Evolutionary conservation across 345 rosid species (phyloP), one percentile per base, ranked within the genome.

Genomic region (Eucalyptus sp.): DNA sequence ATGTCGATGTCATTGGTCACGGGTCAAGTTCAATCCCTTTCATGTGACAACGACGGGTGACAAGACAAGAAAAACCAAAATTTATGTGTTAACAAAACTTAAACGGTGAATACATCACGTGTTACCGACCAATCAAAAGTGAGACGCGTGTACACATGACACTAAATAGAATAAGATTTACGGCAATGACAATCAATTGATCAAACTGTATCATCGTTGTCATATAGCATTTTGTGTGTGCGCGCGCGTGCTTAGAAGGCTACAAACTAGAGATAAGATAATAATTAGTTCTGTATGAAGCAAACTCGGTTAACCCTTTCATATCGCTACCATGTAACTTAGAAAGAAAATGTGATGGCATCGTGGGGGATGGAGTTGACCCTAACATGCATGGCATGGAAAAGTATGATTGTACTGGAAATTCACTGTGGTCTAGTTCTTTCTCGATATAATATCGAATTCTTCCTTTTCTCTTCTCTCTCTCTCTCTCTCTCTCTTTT

Each of bases 71-170:
- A 29, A 62, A 29, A 13, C 0, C 29, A 24, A 24, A 56, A 29
- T 62, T 62, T 3, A 29, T 29, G 71, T 29, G 1, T 13, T 13
- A 10, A 62, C 17, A 27, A n/a, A 11, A 62, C 4, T 62, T 62
- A 62, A 13, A 29, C 13, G 8, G 2, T 8, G 1, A n/a, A 62
- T 0, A 12, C 8, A 27, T 27, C 0, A 12, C 4, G 1, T 27
- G 0, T 13, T 1, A 29, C 4, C 7, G 3, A 13, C 5, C 33
- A 29, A 62, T 62, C 71, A 2, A 56, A 56, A 56, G 3, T 56
- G 62, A 56, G 6, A 56, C 10, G 62, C 7, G 3, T 25, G 13
- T 13, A 56, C 27, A 56, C 29, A 56, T 56, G 1, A 2, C 62
- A 0, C 6, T 0, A 56, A 9, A 0, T 56, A 56, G 6, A 13